Percentiles rank a stretch among this genome's conserved stretches.
Conservation (phyloP, 352 stramenopile genomes). For the Globisporangium spiculum region DNA sequence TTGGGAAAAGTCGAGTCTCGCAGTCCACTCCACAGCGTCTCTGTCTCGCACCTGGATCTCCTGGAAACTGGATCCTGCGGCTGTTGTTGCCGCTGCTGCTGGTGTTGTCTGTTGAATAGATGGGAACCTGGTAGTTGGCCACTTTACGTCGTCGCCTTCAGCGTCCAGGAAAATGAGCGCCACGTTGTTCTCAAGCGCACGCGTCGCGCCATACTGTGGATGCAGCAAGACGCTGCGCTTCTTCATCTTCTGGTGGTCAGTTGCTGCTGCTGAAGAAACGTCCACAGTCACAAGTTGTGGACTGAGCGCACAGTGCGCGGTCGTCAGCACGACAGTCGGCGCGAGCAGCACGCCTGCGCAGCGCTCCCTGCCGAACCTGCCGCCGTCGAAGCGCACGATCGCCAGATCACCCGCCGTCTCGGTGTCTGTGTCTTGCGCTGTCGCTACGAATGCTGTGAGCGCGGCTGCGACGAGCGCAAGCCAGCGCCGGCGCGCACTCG, state of each 20-base stretch:
- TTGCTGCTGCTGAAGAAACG: not conserved
- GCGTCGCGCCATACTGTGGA: constrained; percentile 1
- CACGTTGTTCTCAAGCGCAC: constrained; percentile 10
- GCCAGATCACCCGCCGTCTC: not conserved
- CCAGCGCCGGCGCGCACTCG: not conserved
- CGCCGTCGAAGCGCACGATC: constrained; percentile 8
- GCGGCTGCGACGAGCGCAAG: not conserved
- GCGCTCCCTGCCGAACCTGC: constrained; percentile 2
- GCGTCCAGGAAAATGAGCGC: constrained; percentile 10
- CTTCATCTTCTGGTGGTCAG: not conserved
- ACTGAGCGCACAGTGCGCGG: constrained; percentile 8
- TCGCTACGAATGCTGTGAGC: not conserved
- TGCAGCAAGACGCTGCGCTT: not conserved
- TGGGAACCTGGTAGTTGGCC: too few species aligned
- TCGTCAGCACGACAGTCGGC: constrained; percentile 8
- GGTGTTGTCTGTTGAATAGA: not conserved
- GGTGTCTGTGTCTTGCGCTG: not conserved
- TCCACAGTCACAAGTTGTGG: not conserved
- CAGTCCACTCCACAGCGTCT: not conserved
- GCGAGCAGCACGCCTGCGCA: constrained; percentile 6
- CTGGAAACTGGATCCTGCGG: not conserved
- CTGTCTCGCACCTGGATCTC: not conserved
- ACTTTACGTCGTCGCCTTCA: too few species aligned
- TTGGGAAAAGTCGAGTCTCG: not conserved
- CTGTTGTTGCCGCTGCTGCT: not conserved